phyloP scores from a whole-genome alignment of 306 rosid species.

The Geum urbanum region DNA sequence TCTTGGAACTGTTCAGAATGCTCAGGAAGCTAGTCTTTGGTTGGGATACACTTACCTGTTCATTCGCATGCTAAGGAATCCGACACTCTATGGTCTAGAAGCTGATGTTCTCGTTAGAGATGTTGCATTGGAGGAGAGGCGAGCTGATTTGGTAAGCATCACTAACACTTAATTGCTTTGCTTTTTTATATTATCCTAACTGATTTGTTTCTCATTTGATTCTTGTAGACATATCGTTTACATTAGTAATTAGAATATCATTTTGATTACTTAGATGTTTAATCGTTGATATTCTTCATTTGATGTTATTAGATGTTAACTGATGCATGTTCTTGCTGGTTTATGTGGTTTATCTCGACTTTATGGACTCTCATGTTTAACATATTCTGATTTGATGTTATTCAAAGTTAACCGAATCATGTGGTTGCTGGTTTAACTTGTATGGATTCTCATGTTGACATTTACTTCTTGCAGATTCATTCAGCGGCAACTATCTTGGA shows the following conservation, averaged over 20 bases:
- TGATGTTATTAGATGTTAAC: neutral
- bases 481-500: conserved; percentile 83
- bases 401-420: neutral
- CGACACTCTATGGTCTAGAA: conserved; percentile 74
- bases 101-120: conserved; percentile 68
- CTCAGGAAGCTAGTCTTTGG: conserved; percentile 78
- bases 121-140: conserved; percentile 69
- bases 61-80: conserved; percentile 77
- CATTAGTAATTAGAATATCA: neutral
- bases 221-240: neutral
- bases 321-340: neutral
- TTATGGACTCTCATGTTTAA: too few species aligned
- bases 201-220: neutral
- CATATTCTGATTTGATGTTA: neutral
- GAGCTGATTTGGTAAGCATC: conserved; percentile 81
- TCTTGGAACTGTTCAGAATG: conserved; percentile 89
- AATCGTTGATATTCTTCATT: neutral
- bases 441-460: conserved; percentile 19
- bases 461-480: conserved; percentile 64
- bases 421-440: neutral
- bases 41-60: conserved; percentile 78
- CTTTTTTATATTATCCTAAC: neutral
- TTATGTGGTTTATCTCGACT: too few species aligned
- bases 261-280: neutral
- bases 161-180: conserved; percentile 1